Conservation (phyloP, 2,329 filamentous ascomycete species). For the Bipolaris bicolor region DNA sequence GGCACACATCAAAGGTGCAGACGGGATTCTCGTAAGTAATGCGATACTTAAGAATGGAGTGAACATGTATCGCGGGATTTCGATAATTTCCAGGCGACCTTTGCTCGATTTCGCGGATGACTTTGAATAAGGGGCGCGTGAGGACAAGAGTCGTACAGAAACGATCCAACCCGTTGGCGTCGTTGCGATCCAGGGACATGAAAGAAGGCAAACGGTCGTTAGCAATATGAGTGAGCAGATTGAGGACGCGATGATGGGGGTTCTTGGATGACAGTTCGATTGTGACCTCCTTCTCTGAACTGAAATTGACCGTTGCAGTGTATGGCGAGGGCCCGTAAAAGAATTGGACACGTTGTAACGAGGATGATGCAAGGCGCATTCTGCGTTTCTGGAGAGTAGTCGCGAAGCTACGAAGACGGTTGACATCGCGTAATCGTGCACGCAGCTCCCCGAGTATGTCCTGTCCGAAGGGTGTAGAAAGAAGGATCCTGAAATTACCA, state of each 20-base stretch:
- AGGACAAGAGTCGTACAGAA: slow-evolving; percentile 64
- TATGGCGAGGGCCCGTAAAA: slow-evolving; percentile 64
- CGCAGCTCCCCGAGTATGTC: slow-evolving; percentile 65
- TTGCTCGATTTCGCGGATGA: slow-evolving; percentile 65
- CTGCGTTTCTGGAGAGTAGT: slow-evolving; percentile 65
- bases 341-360: slow-evolving; percentile 65
- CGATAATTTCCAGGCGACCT: slow-evolving; percentile 44
- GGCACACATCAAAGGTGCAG: slow-evolving; percentile 48
- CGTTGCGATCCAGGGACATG: slow-evolving; percentile 60
- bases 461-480: slow-evolving; percentile 65
- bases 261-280: slow-evolving; percentile 67
- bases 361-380: slow-evolving; percentile 66
- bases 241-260: slow-evolving; percentile 69
- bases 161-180: slow-evolving; percentile 56
- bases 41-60: slow-evolving; percentile 46
- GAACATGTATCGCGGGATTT: slow-evolving; percentile 44
- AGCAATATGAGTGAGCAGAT: slow-evolving; percentile 64
- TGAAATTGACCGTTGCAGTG: slow-evolving; percentile 65
- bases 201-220: slow-evolving; percentile 65
- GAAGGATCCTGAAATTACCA: slow-evolving; percentile 68
- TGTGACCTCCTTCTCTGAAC: slow-evolving; percentile 55
- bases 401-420: slow-evolving; percentile 73
- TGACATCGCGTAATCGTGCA: slow-evolving; percentile 68
- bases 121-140: slow-evolving; percentile 69
- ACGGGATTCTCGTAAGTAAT: slow-evolving; percentile 51